Evolutionary conservation across 306 rosid genomes (phyloP), one percentile per base, ranked within the genome.

Genomic region (Dalbergia cultrata): DNA sequence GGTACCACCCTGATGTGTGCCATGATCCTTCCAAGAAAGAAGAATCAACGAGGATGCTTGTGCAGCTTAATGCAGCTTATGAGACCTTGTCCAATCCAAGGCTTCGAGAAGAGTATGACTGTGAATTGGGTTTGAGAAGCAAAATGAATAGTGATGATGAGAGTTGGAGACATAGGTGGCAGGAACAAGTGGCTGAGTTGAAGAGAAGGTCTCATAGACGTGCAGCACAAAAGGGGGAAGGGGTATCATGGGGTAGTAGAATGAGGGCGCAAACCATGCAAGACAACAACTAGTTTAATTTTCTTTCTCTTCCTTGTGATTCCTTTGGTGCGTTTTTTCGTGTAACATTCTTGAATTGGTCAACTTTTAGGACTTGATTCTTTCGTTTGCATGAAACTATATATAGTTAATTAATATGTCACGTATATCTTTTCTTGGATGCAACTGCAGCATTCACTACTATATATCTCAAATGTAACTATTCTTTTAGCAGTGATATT

Each of bases 1-100:
- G 22, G 14, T 88, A 89, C 54, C 97, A 92, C 35, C 97, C 97
- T 0, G 93, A 92, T 14, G 78, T 86, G 22, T 91, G 91, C 44
- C 81, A 17, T 3, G 86, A 86, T 44, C 67, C 84, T 62, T 67
- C 67, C 5, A 83, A 75, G 86, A 88, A 85, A 50, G 93, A 91
- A 21, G 89, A 88, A 7, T 80, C 76, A 0, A 83, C 92, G 0
- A 80, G 80, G 81, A 83, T 89, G 81, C 87, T 92, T 80, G 90
- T 86, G 22, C 76, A 68, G 53, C 79, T 92, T n/a, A 90, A 86
- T 21, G 82, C 44, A 0, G 97, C 97, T 41, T 92, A 90, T 22
- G 9, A 67, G 73, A 92, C 91, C 0, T 44, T 92, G 8, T 86
- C 84, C 0, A 88, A 92, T 67, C 93, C 95, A 0, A 72, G 53